Conservation (phyloP, 208 protist genomes). For the Herpetomonas tarakana region DNA sequence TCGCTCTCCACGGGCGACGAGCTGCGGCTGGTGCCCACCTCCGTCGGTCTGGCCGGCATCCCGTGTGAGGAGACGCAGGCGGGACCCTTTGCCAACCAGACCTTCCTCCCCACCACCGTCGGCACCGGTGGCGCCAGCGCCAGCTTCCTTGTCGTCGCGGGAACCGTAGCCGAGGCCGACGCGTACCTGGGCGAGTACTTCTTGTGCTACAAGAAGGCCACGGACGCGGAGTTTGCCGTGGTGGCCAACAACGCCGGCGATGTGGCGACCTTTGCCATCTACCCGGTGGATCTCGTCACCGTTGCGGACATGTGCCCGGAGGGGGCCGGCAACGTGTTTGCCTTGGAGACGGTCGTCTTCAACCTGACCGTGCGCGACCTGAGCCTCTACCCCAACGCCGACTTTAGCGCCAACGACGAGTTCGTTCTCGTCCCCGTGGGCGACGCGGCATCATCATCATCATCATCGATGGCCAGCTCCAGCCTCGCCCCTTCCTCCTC, state of each 20-base stretch:
- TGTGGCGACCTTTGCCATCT: conserved; percentile 64
- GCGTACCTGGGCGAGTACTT: conserved; percentile 78
- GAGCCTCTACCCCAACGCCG: conserved; percentile 41
- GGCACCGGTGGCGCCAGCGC: conserved; percentile 23
- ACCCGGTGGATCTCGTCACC: conserved; percentile 49
- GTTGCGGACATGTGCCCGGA: conserved; percentile 20
- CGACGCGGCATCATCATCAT: not conserved
- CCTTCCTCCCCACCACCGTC: conserved; percentile 34
- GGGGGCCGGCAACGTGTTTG: conserved; percentile 28
- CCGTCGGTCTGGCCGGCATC: conserved; percentile 32
- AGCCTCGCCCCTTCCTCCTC: not conserved
- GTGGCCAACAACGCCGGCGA: conserved; percentile 34
- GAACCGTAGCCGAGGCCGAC: conserved; percentile 21
- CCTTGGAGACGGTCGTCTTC: conserved; percentile 57
- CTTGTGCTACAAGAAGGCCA: conserved; percentile 68
- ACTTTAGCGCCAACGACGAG: conserved; percentile 49
- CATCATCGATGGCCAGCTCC: not conserved
- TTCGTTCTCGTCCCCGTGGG: conserved; percentile 43
- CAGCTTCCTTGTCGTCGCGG: conserved; percentile 46
- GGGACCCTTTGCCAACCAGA: conserved; percentile 55
- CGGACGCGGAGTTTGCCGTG: conserved; percentile 38
- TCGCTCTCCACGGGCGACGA: conserved; percentile 43
- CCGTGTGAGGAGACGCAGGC: conserved; percentile 41
- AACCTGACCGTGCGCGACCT: conserved; percentile 40
- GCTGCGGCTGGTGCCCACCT: conserved; percentile 64